Evolutionary conservation across 2,329 filamentous ascomycete species (phyloP).

Genomic region (Cordyceps militaris): DNA sequence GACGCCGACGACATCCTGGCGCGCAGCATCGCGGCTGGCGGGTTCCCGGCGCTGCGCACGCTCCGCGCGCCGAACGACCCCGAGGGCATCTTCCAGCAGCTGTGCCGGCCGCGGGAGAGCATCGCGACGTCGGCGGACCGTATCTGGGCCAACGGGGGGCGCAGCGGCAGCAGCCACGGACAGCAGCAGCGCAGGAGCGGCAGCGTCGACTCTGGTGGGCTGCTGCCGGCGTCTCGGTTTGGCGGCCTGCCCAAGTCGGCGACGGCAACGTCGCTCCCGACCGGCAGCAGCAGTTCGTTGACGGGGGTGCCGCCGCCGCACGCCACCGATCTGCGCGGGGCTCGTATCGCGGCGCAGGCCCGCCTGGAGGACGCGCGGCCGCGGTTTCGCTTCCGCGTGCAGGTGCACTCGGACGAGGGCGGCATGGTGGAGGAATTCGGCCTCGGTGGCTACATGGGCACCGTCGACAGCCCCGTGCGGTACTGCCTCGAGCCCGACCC

Average conservation of each 20-base stretch:
- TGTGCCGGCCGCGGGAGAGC: constrained; percentile 57
- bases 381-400: constrained; percentile 49
- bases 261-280: constrained; percentile 28
- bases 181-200: constrained; percentile 15
- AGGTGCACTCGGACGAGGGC: constrained; percentile 49
- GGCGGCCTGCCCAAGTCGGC: constrained; percentile 28
- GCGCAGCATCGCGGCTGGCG: constrained; percentile 50
- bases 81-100: constrained; percentile 59
- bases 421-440: constrained; percentile 43
- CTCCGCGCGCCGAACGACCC: constrained; percentile 63
- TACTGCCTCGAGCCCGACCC: constrained; percentile 55
- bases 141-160: constrained; percentile 22
- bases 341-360: constrained; percentile 58
- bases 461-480: constrained; percentile 47
- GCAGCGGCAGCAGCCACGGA: constrained; percentile 9
- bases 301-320: constrained; percentile 18
- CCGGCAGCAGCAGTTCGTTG: constrained; percentile 7
- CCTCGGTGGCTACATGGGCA: constrained; percentile 56
- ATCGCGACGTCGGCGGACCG: constrained; percentile 46
- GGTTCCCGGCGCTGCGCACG: constrained; percentile 54
- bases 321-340: constrained; percentile 40
- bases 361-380: constrained; percentile 53
- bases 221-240: background rate
- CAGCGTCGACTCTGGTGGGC: constrained; percentile 16
- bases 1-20: constrained; percentile 57